These are phyloP conservation scores for Stachybotrys elegans DNA, from an alignment of 2,329 filamentous ascomycete species.

Conservation along the genomic window DNA sequence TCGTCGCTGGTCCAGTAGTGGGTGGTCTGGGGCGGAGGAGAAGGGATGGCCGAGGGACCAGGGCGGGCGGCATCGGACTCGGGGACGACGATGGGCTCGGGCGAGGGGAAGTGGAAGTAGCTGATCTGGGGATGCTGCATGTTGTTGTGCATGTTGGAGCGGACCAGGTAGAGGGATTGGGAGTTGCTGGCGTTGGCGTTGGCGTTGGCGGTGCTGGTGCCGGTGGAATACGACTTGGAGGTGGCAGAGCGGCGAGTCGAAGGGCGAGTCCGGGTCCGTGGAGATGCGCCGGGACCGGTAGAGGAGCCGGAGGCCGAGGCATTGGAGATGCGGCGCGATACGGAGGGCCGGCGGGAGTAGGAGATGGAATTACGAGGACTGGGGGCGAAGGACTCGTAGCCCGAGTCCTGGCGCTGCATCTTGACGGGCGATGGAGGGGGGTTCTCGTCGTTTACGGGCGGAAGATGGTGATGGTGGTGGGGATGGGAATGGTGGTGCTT, in stretches of 20 bases:
- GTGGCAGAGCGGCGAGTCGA: slow-evolving; percentile 34
- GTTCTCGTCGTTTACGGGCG: slow-evolving; percentile 19
- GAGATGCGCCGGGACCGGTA: slow-evolving; percentile 9
- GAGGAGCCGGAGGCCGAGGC: slow-evolving; percentile 17
- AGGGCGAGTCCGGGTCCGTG: slow-evolving; percentile 31
- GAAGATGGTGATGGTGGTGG: too few species aligned
- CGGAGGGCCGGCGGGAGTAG: slow-evolving; percentile 20
- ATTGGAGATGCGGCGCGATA: slow-evolving; percentile 28
- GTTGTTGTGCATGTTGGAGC: slow-evolving; percentile 14
- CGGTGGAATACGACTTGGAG: slow-evolving; percentile 23
- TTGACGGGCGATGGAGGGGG: slow-evolving; percentile 27
- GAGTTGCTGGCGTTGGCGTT: slow-evolving; percentile 18
- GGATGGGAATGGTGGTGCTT: slow-evolving; percentile 12
- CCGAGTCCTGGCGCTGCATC: slow-evolving; percentile 54
- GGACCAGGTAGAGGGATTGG: slow-evolving; percentile 29
- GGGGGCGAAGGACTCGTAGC: slow-evolving; percentile 47
- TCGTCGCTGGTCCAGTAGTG: slow-evolving; percentile 65
- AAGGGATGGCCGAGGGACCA: slow-evolving; percentile 12
- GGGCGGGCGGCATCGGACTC: slow-evolving; percentile 12
- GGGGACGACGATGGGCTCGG: slow-evolving; percentile 30
- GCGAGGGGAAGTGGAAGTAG: slow-evolving; percentile 47
- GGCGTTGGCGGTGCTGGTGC: slow-evolving; percentile 8
- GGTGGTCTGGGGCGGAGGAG: slow-evolving; percentile 50
- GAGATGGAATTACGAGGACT: slow-evolving; percentile 32
- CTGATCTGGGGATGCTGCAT: slow-evolving; percentile 24